Evolutionary conservation across 257 asterid species (phyloP).

Genomic region (Solanum chilense): DNA sequence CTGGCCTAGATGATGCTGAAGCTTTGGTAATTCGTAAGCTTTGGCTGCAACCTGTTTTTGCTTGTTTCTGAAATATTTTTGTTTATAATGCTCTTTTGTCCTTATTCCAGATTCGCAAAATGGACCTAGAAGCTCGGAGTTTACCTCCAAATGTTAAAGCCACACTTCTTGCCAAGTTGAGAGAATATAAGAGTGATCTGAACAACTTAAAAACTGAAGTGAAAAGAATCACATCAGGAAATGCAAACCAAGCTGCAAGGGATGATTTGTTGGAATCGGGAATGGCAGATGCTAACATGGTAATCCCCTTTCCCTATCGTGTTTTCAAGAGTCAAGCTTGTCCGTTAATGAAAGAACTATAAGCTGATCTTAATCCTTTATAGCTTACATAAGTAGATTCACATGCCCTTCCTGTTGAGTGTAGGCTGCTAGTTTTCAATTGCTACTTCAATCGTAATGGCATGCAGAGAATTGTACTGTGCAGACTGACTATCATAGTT

Average conservation of each 20-base stretch:
- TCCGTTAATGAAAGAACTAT: neutral
- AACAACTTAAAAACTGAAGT: slow-evolving; percentile 65
- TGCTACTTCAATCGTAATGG: neutral
- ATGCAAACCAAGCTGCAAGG: slow-evolving; percentile 47
- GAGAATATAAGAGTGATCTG: slow-evolving; percentile 74
- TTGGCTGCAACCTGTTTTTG: neutral
- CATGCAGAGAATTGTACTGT: neutral
- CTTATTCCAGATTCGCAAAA: slow-evolving; percentile 57
- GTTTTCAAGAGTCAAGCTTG: neutral
- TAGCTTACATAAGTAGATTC: neutral
- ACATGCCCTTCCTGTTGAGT: neutral
- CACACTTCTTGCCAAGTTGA: slow-evolving; percentile 61
- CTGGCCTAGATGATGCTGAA: slow-evolving; percentile 56
- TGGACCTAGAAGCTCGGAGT: slow-evolving; percentile 91
- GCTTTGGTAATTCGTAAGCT: slow-evolving; percentile 31
- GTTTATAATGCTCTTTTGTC: neutral
- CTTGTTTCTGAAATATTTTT: neutral
- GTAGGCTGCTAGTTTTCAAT: neutral
- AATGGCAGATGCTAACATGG: slow-evolving; percentile 51
- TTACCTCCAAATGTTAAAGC: slow-evolving; percentile 66
- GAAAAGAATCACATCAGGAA: slow-evolving; percentile 54
- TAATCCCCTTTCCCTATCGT: slow-evolving; percentile 5
- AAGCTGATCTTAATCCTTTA: neutral
- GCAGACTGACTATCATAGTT: neutral
- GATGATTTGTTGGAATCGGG: slow-evolving; percentile 72